phyloP scores from a whole-genome alignment of 148 eudicot genomes.

The Polygonum aviculare region DNA sequence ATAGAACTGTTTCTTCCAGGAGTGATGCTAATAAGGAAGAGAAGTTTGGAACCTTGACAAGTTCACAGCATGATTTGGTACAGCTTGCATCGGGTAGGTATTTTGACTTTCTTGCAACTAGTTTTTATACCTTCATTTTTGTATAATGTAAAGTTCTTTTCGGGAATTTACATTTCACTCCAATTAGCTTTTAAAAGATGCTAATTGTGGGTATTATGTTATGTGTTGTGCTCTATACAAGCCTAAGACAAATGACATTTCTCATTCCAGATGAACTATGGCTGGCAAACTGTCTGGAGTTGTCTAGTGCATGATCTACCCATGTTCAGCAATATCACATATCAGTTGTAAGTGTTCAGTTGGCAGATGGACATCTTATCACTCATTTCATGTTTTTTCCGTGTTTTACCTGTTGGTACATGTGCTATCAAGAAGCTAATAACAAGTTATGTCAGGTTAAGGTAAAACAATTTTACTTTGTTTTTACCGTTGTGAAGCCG shows the following conservation, averaged over 20 bases:
- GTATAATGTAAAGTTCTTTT: neutral
- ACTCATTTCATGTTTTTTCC: conserved; percentile 51
- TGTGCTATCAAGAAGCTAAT: conserved; percentile 74
- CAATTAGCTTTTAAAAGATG: neutral
- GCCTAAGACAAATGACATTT: neutral
- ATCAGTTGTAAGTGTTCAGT: conserved; percentile 62
- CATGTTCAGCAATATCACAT: conserved; percentile 42
- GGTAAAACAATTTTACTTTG: neutral
- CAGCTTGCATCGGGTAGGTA: conserved; percentile 82
- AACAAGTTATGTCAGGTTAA: conserved; percentile 34
- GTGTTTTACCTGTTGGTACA: conserved; percentile 57
- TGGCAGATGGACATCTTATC: conserved; percentile 50
- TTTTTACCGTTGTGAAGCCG: neutral
- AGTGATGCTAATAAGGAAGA: conserved; percentile 61
- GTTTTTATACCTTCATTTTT: neutral
- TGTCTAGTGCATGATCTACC: conserved; percentile 68
- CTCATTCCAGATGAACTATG: conserved; percentile 44
- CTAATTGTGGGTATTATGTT: neutral
- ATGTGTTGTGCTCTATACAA: neutral
- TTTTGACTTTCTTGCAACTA: conserved; percentile 31
- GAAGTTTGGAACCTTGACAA: conserved; percentile 51
- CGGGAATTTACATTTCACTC: neutral
- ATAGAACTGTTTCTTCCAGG: conserved; percentile 26
- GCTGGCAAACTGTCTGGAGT: conserved; percentile 83
- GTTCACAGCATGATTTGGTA: conserved; percentile 52